Evolutionary conservation across 1,284 basidiomycete genomes (phyloP), one percentile per base, ranked within the genome.

Genomic region (Cryptococcus sp.): DNA sequence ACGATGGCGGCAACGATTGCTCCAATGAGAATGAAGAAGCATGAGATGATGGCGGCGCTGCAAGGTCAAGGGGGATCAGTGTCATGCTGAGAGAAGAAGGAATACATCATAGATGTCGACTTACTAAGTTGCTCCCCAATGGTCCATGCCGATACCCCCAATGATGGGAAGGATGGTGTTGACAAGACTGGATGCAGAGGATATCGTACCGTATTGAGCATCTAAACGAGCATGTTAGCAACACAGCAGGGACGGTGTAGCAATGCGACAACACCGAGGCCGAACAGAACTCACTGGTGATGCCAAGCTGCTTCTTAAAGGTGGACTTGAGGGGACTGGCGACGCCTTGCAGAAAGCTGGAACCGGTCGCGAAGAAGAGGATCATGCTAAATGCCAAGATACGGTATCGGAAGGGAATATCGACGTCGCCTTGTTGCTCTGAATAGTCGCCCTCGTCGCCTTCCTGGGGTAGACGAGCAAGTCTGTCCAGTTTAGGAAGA

Each of bases 101-200:
- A 41, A 16, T 16, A 26, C 52, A 44, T 29, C 26, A 10, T 29
- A 29, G 4, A 29, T 29, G 4, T 10, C 26, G 26, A 63, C 68
- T 54, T 44, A 69, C 66, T 71, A 68, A 0, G 68, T 65, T 0
- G 64, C 64, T 7, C 75, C 79, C 58, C 74, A 79, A 55, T 78
- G 77, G 63, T 81, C 80, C 65, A 81, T 78, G 15, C 72, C 65
- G 39, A 78, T 67, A 39, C 80, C 80, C 3, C 76, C 75, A 17
- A 81, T 70, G 52, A 81, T 70, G 3, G 80, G 80, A 5, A 81
- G 63, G 19, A 80, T 61, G 1, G 76, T 76, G 57, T 80, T 80
- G 62, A 79, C 73, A 19, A 80, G 69, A 51, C 66, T 72, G 13
- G 68, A 63, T 3, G 78, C 75, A 5, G 76, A 77, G 8, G 72